Conservation (phyloP, 768 basidiomycete species). For the Collybia mongolica region DNA sequence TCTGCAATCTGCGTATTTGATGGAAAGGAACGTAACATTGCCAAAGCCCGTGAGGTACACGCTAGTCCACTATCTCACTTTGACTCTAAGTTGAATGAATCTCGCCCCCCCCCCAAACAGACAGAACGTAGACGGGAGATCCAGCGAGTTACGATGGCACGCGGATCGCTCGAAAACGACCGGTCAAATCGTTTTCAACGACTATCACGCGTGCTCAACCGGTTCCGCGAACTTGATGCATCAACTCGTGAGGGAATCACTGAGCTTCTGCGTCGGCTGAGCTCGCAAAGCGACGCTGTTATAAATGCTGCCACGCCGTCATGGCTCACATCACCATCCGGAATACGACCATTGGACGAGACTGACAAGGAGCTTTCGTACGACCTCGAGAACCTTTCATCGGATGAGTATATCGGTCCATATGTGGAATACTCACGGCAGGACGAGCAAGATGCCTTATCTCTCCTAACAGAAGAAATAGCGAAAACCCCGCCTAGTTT, state of each 20-base stretch:
- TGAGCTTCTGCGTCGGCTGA: slow-evolving; percentile 8
- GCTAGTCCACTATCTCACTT: background rate
- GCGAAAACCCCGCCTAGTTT: background rate
- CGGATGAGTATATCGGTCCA: too few relatives aligned
- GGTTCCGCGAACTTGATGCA: slow-evolving; percentile 32
- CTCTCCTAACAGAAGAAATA: background rate
- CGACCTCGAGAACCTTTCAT: too few relatives aligned
- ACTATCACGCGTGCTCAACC: slow-evolving; percentile 36
- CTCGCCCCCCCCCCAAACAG: slow-evolving; percentile 39
- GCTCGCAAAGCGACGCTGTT: background rate
- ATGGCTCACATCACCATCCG: too few relatives aligned
- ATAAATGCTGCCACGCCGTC: background rate
- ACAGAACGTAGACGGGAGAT: slow-evolving; percentile 52
- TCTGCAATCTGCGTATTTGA: slow-evolving; percentile 79
- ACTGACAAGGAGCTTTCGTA: too few relatives aligned
- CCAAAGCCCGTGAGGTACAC: slow-evolving; percentile 72
- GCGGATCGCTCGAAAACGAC: slow-evolving; percentile 57
- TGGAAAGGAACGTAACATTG: slow-evolving; percentile 60
- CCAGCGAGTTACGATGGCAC: slow-evolving; percentile 44
- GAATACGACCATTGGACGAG: too few relatives aligned
- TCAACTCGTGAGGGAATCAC: slow-evolving; percentile 24
- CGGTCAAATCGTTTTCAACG: slow-evolving; percentile 54
- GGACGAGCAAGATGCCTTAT: too few relatives aligned
- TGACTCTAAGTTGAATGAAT: background rate
- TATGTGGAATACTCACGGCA: too few relatives aligned